Base-by-base conservation (phyloP, 352 stramenopile species). In the Globisporangium barbulae region DNA sequence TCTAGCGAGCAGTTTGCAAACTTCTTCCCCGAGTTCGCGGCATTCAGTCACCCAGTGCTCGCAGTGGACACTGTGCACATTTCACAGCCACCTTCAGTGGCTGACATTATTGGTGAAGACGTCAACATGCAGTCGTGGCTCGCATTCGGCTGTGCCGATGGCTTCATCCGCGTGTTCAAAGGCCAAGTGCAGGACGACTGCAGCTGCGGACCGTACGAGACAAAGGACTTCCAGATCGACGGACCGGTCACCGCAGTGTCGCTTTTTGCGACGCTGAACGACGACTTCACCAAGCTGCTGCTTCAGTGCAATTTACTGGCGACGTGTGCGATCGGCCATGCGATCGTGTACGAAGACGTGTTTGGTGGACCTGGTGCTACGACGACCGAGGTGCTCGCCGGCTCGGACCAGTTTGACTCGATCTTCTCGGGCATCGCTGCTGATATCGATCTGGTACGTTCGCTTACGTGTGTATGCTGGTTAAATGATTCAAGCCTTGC, bases 11-110 rank as follows among this genome's bases (percentile, higher is more conserved):
- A 91, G 21, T 90, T 93, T 56, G 76, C 74, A 12, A 35, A 48
- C 0, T 93, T 90, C 57, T 91, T 93, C 61, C 82, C 85, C 10
- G 81, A 91, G 44, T 78, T 93, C 49, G 78, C 69, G 5, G 60
- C 75, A 17, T 90, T 93, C 53, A 58, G 65, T 15, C 73, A 85
- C 52, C 79, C 78, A 0, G 75, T 91, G 22, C 50, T 93, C 37
- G 66, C 75, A 5, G 74, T 89, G 12, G 75, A 90, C 63, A 60
- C 66, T 31, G 65, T 85, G 21, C 55, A 58, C 15, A 37, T 72
- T 0, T 50, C 60, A 10, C 53, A 63, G 10, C 25, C 25, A 28
- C 2, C 25, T 67, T 61, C 21, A 69, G 79, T 15, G 57, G 72
- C 28, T 28, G 5, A 19, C 3, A 15, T 19, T 39, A 19, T 28